Base-by-base conservation (phyloP, 495 filamentous ascomycete genomes). In the Podospora pseudocomata region DNA sequence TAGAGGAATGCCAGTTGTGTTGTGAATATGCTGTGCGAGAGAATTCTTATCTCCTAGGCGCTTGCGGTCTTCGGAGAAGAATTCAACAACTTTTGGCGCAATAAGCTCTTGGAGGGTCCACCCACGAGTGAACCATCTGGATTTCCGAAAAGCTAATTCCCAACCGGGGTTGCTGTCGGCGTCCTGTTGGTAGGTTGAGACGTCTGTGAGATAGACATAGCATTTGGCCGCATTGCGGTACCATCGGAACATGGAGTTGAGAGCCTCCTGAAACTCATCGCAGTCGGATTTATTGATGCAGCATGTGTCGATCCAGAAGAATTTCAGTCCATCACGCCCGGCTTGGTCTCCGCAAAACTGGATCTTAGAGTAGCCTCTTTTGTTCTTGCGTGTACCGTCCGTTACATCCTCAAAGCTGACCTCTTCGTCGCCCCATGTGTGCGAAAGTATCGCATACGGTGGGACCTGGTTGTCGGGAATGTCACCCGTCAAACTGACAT, bases 211-310 rank as follows among this genome's bases (percentile, higher is more conserved):
- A 23, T 23, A 23, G 20, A 23, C 20, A 44, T 76, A 80, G 61
- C 78, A 80, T 3, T 71, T 63, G 3, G 19, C 32, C 11, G 78
- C 72, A 0, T 73, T 30, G 15, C 69, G 32, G 28, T 80, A 81
- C 79, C 75, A 81, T 6, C 57, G 63, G 64, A 74, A 84, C 81
- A 84, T 84, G 1, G 79, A 80, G 55, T 83, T 84, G 26, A 83
- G 79, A 30, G 77, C 79, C 62, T 81, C 76, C 26, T 70, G 70
- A 2, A 80, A 70, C 65, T 82, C 79, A 2, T 74, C 74, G 30
- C 77, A 78, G 64, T 75, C 76, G 6, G 67, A 70, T 18, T 81
- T 81, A 60, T 82, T 73, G 65, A 80, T 81, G 55, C 79, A 80
- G 60, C 79, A 80, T 13, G 78, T 80, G 44, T 81, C 79, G 7